Evolutionary conservation across 2,329 filamentous ascomycete species (phyloP).

Genomic region (Scolecobasidium constrictum): DNA sequence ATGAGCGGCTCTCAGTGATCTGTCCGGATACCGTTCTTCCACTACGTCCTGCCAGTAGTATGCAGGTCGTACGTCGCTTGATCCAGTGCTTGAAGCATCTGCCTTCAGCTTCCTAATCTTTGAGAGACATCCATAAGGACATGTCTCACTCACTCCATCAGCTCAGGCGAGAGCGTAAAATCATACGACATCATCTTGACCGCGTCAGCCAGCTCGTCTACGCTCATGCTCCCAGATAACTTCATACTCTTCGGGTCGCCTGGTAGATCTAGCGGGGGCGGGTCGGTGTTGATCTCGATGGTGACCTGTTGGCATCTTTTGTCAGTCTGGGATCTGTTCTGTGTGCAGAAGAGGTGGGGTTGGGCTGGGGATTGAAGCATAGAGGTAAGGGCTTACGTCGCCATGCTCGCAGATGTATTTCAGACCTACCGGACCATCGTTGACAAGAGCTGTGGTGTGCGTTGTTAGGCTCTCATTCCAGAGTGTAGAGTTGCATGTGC

Average conservation of each 20-base stretch:
- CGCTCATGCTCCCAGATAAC: constrained; percentile 11
- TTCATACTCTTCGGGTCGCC: constrained; percentile 13
- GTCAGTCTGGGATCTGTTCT: too few relatives aligned
- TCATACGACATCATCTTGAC: constrained; percentile 17
- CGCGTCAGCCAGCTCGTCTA: constrained; percentile 14
- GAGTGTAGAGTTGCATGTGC: too few relatives aligned
- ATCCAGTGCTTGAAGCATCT: too few relatives aligned
- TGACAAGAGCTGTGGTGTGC: constrained; percentile 79
- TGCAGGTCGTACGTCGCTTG: too few relatives aligned
- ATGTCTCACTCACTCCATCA: not conserved
- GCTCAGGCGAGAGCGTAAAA: not conserved
- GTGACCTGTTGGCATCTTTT: constrained; percentile 30
- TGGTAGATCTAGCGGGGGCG: constrained; percentile 26
- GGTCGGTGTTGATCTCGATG: constrained; percentile 36
- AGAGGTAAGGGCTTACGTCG: constrained; percentile 40
- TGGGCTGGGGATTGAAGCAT: too few relatives aligned
- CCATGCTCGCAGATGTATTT: constrained; percentile 46
- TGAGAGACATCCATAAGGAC: too few relatives aligned
- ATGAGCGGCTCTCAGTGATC: too few relatives aligned
- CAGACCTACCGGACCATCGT: constrained; percentile 62
- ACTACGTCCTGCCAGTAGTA: too few relatives aligned
- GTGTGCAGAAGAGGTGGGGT: too few relatives aligned
- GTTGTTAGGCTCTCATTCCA: too few relatives aligned
- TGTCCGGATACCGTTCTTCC: too few relatives aligned
- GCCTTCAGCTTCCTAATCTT: too few relatives aligned